Evolutionary conservation across 306 rosid species (phyloP).

Genomic region (Acmispon strigosus): DNA sequence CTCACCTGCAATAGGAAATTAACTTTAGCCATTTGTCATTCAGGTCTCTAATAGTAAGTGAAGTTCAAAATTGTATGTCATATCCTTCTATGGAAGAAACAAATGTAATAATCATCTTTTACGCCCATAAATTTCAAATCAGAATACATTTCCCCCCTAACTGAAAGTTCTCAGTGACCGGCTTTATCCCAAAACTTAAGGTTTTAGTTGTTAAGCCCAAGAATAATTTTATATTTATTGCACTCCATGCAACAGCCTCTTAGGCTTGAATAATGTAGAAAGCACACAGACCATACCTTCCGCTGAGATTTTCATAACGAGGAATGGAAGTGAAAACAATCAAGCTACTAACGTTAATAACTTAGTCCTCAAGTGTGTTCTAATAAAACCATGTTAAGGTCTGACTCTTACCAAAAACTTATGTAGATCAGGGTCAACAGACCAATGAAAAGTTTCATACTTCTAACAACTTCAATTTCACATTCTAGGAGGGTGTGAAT

Average conservation of each 20-base stretch:
- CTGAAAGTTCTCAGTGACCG: not conserved
- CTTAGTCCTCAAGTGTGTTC: too few relatives aligned
- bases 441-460: too few relatives aligned
- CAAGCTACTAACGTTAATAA: not conserved
- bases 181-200: not conserved
- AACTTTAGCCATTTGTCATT: slow-evolving; percentile 10
- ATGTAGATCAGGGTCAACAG: too few relatives aligned
- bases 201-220: not conserved
- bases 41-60: not conserved
- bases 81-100: slow-evolving; percentile 3
- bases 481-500: too few relatives aligned
- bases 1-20: slow-evolving; percentile 61
- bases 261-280: not conserved
- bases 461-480: too few relatives aligned
- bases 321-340: not conserved
- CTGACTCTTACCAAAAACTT: too few relatives aligned
- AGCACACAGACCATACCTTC: not conserved
- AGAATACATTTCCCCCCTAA: not conserved
- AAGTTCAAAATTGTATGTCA: not conserved
- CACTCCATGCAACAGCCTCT: not conserved
- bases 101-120: not conserved
- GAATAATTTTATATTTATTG: slow-evolving; percentile 10
- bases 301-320: not conserved
- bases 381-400: too few relatives aligned
- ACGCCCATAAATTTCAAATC: not conserved